A percentile compares a stretch with the other conserved stretches of the same genome.
Evolutionary conservation across 1,284 basidiomycete genomes (phyloP).

Genomic region (Amylostereum areolatum): DNA sequence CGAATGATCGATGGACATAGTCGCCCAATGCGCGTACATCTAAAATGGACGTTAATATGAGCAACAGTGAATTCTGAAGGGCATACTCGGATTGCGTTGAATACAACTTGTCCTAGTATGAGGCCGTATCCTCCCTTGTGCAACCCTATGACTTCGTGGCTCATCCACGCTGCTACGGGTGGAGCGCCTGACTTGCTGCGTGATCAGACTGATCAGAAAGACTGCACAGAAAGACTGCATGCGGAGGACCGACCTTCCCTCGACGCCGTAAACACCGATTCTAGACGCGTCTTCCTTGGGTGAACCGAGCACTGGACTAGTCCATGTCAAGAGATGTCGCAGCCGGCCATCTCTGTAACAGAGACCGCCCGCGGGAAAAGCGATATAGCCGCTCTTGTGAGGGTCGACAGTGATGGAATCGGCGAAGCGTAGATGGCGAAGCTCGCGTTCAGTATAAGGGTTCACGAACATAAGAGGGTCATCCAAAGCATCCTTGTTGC

Average conservation of each 20-base stretch:
- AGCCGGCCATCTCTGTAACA: conserved; percentile 36
- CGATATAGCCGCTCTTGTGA: conserved; percentile 40
- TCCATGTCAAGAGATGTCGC: conserved; percentile 36
- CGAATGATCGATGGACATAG: conserved; percentile 28
- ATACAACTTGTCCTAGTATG: conserved; percentile 34
- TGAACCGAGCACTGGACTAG: conserved; percentile 28
- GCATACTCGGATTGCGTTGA: conserved; percentile 27
- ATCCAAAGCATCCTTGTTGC: conserved; percentile 2
- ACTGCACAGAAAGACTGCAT: background rate
- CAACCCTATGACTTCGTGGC: conserved; percentile 32
- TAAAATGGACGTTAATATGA: conserved; percentile 9
- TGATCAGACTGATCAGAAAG: background rate
- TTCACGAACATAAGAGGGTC: conserved; percentile 11
- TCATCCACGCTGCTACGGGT: conserved; percentile 28
- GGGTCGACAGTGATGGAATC: conserved; percentile 43
- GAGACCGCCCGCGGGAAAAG: conserved; percentile 38
- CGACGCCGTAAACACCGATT: conserved; percentile 39
- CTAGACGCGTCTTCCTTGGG: conserved; percentile 20
- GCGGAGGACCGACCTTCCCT: conserved; percentile 31
- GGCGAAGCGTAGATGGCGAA: conserved; percentile 18
- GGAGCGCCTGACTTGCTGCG: conserved; percentile 40
- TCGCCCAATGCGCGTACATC: conserved; percentile 32
- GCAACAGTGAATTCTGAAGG: background rate
- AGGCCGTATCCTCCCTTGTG: conserved; percentile 29
- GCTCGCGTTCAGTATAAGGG: conserved; percentile 12